Evolutionary conservation across 2,329 filamentous ascomycete genomes (phyloP).

Genomic region (Lachnellula hyalina): DNA sequence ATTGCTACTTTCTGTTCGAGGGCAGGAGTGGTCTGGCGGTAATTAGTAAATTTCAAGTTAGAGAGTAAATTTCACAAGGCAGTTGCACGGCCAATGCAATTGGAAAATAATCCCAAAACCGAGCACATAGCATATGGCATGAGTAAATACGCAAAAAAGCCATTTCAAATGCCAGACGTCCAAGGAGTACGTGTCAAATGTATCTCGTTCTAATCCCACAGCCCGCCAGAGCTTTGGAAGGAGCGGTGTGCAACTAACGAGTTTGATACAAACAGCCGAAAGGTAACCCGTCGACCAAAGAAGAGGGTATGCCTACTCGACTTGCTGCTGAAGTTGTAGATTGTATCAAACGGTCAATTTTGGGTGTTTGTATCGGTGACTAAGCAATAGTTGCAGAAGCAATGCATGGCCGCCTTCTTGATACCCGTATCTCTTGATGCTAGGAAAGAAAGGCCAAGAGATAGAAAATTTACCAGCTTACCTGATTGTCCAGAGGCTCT

Average conservation of each 20-base stretch:
- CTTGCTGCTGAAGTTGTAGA: constrained; percentile 27
- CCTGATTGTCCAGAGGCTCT: constrained; percentile 21
- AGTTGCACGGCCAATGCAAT: too few relatives aligned
- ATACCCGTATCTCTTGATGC: constrained; percentile 36
- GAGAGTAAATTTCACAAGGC: neutral
- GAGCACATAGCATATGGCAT: too few relatives aligned
- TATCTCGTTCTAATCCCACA: constrained; percentile 48
- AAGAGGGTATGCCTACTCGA: constrained; percentile 34
- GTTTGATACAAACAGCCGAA: constrained; percentile 29
- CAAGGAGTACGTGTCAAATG: constrained; percentile 27
- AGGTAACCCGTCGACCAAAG: constrained; percentile 38
- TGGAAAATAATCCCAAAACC: too few relatives aligned
- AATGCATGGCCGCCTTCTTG: constrained; percentile 59
- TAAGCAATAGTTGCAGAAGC: constrained; percentile 44
- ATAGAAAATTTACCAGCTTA: constrained; percentile 33
- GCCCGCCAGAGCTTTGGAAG: constrained; percentile 44
- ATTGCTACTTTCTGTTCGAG: neutral
- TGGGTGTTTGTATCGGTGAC: constrained; percentile 66
- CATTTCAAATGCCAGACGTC: neutral
- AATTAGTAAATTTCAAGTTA: constrained; percentile 15
- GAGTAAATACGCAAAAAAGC: neutral
- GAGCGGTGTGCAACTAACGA: constrained; percentile 41
- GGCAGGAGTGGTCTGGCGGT: constrained; percentile 3
- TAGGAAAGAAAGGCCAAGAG: constrained; percentile 9
- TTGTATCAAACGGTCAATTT: constrained; percentile 40